A percentile compares a stretch with the other conserved stretches of the same genome.
These are phyloP conservation scores for Nannochloropsis salina DNA, from an alignment of 108 stramenopile genomes.

Conservation along the genomic window DNA sequence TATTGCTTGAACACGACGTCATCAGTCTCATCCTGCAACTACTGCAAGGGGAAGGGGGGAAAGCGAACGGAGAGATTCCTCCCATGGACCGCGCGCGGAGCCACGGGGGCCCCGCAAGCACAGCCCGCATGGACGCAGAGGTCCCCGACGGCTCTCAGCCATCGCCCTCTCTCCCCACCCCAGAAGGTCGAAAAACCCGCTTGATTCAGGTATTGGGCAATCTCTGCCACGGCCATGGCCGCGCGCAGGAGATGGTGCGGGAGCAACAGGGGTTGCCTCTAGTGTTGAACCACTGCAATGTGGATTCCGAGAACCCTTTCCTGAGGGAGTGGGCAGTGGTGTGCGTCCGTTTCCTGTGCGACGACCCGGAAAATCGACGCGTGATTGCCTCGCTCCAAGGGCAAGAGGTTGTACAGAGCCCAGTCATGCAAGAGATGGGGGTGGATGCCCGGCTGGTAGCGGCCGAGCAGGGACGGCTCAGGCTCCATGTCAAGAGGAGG, in stretches of 20 bases:
- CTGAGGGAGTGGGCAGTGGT: slow-evolving; percentile 54
- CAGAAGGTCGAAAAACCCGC: slow-evolving; percentile 43
- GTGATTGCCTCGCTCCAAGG: slow-evolving; percentile 43
- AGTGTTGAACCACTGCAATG: slow-evolving; percentile 51
- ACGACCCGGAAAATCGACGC: slow-evolving; percentile 52
- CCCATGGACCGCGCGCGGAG: not conserved
- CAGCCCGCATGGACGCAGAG: no score
- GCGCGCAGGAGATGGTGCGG: slow-evolving; percentile 47
- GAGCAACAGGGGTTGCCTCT: slow-evolving; percentile 43
- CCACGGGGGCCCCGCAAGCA: no score
- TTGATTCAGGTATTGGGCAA: slow-evolving; percentile 50
- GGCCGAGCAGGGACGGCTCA: slow-evolving; percentile 7
- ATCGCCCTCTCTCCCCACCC: not conserved
- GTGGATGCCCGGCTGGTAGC: slow-evolving; percentile 15
- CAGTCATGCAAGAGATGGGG: slow-evolving; percentile 28
- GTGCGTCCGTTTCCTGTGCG: slow-evolving; percentile 51
- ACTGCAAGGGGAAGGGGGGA: not conserved
- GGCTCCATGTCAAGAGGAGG: no score
- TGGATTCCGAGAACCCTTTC: slow-evolving; percentile 46
- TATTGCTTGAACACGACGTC: not conserved
- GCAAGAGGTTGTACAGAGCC: slow-evolving; percentile 30
- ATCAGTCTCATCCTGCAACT: not conserved
- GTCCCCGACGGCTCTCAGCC: no score
- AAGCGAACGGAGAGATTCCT: not conserved
- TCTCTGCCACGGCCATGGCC: slow-evolving; percentile 39